These are phyloP conservation scores for Pleurotus pulmonarius DNA, from an alignment of 768 basidiomycete genomes.

Conservation along the genomic window DNA sequence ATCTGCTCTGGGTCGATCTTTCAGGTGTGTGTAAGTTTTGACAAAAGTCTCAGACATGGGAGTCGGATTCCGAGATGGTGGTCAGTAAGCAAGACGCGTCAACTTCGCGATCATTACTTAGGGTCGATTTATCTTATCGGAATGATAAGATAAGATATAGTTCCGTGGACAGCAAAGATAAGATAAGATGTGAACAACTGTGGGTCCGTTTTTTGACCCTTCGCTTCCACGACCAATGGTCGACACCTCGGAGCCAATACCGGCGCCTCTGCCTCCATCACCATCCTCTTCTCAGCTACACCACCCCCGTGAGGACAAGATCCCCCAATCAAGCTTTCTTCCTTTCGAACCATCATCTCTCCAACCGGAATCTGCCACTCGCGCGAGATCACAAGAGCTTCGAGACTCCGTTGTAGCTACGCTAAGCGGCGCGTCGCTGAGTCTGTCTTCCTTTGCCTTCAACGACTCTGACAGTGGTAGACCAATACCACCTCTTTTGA, in stretches of 20 bases:
- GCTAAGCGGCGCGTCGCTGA: too few species aligned
- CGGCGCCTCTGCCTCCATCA: neutral
- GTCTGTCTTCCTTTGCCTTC: too few species aligned
- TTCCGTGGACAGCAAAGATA: neutral
- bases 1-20: constrained; percentile 60
- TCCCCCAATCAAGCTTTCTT: neutral
- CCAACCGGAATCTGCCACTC: neutral
- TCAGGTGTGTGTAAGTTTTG: constrained; percentile 68
- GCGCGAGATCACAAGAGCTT: too few species aligned
- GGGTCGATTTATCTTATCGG: neutral
- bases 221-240: neutral
- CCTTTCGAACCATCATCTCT: neutral
- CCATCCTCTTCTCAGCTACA: neutral
- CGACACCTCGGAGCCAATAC: constrained; percentile 2
- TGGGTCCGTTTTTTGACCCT: neutral
- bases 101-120: too few species aligned
- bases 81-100: neutral
- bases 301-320: neutral
- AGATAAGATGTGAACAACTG: neutral
- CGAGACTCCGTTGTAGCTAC: too few species aligned
- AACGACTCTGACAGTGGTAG: neutral
- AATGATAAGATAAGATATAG: neutral
- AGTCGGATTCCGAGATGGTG: neutral
- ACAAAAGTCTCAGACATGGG: constrained; percentile 57
- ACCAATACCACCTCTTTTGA: neutral